These are phyloP conservation scores for Tolypocladium tundrense DNA, from an alignment of 2,329 filamentous ascomycete species.

Conservation along the genomic window DNA sequence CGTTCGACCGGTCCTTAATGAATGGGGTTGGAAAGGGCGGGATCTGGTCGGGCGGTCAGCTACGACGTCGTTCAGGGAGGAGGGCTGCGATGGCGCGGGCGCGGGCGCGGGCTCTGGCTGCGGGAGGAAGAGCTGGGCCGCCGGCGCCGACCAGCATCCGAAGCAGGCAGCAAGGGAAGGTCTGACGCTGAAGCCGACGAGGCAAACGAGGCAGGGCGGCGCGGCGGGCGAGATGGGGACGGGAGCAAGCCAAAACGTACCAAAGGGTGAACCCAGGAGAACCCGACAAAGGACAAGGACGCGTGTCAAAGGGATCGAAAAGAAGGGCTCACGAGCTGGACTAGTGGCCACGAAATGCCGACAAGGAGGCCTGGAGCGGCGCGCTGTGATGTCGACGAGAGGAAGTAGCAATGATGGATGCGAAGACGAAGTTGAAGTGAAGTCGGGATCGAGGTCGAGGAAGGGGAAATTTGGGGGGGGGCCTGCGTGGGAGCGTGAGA, in stretches of 20 bases:
- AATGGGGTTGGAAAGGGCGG: constrained; percentile 19
- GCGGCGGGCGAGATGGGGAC: background rate
- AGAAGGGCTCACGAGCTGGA: constrained; percentile 14
- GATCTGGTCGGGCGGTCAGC: constrained; percentile 15
- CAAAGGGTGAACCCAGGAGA: constrained; percentile 8
- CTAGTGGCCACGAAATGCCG: constrained; percentile 11
- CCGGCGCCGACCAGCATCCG: background rate
- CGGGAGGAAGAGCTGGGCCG: background rate
- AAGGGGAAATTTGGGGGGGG: constrained; percentile 15
- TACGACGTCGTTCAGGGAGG: constrained; percentile 8
- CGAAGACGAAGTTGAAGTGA: constrained; percentile 12
- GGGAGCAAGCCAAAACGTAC: background rate
- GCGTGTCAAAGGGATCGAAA: constrained; percentile 23
- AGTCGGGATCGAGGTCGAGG: constrained; percentile 11
- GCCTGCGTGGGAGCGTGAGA: constrained; percentile 1
- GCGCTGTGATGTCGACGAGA: constrained; percentile 10
- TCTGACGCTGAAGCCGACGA: background rate
- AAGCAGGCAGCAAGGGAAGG: background rate
- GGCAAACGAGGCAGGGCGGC: background rate
- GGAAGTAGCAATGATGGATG: constrained; percentile 28
- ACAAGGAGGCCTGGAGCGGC: constrained; percentile 5
- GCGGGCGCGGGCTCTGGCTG: background rate
- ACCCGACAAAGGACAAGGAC: constrained; percentile 12
- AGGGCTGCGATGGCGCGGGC: constrained; percentile 3
- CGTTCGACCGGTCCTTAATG: constrained; percentile 18